Conservation (phyloP, 345 rosid species). For the Hibiscus mutabilis region DNA sequence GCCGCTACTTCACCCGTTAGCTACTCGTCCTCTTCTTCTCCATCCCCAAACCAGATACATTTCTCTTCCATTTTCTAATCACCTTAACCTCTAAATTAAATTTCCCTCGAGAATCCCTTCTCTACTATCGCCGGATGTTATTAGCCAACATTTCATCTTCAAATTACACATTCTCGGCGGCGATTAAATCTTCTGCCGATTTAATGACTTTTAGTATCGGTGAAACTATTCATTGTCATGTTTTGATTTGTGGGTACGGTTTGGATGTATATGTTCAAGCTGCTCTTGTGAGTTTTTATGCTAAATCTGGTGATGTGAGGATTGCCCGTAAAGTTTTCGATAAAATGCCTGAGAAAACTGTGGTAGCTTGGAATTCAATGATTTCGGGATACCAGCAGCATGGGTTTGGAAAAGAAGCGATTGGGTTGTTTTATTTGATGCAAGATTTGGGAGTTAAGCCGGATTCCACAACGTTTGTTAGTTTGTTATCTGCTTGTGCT, state of each 20-base stretch:
- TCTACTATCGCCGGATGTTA: constrained; percentile 53
- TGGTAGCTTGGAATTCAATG: neutral
- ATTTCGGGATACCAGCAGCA: neutral
- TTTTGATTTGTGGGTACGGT: constrained; percentile 48
- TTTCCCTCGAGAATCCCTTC: constrained; percentile 37
- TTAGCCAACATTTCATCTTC: constrained; percentile 33
- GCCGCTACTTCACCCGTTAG: constrained; percentile 41
- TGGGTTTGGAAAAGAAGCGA: neutral
- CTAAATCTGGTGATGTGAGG: constrained; percentile 33
- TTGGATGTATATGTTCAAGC: constrained; percentile 59
- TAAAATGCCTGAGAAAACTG: constrained; percentile 34
- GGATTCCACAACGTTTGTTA: neutral
- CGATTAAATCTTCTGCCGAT: constrained; percentile 61
- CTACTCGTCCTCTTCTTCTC: constrained; percentile 48
- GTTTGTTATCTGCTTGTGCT: neutral
- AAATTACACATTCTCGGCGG: constrained; percentile 67
- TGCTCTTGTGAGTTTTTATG: constrained; percentile 53
- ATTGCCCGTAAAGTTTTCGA: constrained; percentile 65
- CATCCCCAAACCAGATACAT: constrained; percentile 55
- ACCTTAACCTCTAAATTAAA: constrained; percentile 44
- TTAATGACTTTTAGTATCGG: constrained; percentile 45
- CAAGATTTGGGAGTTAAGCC: neutral
- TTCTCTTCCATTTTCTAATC: constrained; percentile 63
- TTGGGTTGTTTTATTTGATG: neutral
- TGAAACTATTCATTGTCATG: constrained; percentile 51